Base-by-base conservation (phyloP, 2,329 filamentous ascomycete genomes). In the Trichoderma polysporum region DNA sequence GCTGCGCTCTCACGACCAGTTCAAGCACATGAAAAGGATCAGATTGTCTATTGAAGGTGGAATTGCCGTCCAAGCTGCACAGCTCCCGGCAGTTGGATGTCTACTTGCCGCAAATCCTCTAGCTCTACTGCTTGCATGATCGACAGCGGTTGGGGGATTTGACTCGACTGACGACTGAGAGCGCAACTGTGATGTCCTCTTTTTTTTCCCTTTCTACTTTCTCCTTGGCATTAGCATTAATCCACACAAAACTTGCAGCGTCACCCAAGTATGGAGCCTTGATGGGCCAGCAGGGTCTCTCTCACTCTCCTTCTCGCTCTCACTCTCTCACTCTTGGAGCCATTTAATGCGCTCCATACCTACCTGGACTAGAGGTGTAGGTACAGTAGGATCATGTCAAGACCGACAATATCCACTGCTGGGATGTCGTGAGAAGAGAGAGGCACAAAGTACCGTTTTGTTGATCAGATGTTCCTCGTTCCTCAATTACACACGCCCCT, bases 361-460 rank as follows among this genome's bases (percentile, higher is more conserved):
- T 22, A 15, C 35, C 17, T 39, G 35, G 35, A 15, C 35, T 39
- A 17, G 35, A 39, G 13, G 35, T 17, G 7, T 39, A 35, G 9
- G 33, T 35, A 39, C 13, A 15, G 41, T 19, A 29, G n/a, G n/a
- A 35, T n/a, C n/a, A 47, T 22, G 60, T 19, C 19, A 45, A 41
- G 60, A 29, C 59, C 59, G 35, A 53, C n/a, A 64, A 33, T 64
- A 54, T 64, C 61, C 61, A 64, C 50, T n/a, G 29, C n/a, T 17
- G 22, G 37, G 60, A 52, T 52, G 41, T 29, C 49, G 25, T 31
- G 35, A 47, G 27, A 45, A 25, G n/a, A 45, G 41, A 45, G n/a
- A 37, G 13, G 35, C 3, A 15, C 17, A 54, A 45, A 56, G 47
- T 64, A 64, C 50, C 37, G 17, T 27, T 54, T 56, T 54, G 61